These are phyloP conservation scores for Daldinia loculata DNA, from an alignment of 495 filamentous ascomycete species.

Conservation along the genomic window DNA sequence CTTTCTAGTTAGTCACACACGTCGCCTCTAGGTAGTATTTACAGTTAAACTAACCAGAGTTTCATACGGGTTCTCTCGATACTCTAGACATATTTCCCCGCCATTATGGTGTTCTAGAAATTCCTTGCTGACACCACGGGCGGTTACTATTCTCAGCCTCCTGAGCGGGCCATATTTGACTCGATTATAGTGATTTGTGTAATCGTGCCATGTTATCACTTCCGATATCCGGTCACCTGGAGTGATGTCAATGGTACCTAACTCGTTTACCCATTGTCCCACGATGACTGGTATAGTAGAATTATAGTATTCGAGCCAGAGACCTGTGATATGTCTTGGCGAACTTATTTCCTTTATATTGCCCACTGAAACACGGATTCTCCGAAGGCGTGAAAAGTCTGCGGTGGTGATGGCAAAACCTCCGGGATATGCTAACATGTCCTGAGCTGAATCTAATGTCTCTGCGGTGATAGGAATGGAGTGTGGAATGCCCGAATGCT, in stretches of 20 bases:
- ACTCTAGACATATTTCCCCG: neutral
- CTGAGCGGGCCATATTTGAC: constrained; percentile 10
- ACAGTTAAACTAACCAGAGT: neutral
- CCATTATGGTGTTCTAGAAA: neutral
- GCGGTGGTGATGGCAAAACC: neutral
- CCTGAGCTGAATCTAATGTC: neutral
- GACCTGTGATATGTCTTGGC: neutral
- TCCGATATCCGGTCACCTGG: constrained; percentile 15
- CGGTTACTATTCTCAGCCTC: neutral
- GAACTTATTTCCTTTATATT: neutral
- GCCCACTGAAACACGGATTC: neutral
- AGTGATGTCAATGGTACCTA: constrained; percentile 3
- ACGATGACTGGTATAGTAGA: neutral
- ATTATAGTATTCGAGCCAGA: neutral
- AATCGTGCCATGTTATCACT: constrained; percentile 22
- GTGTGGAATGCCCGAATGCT: neutral
- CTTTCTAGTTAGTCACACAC: neutral
- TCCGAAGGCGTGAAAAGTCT: neutral
- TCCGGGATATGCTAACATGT: neutral
- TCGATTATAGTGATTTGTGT: constrained; percentile 5
- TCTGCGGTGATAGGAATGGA: neutral
- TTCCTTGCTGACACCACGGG: neutral
- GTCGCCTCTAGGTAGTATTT: neutral
- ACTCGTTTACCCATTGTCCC: neutral
- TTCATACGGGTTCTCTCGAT: neutral